Evolutionary conservation across 768 basidiomycete species (phyloP), one percentile per base, ranked within the genome.

Genomic region (Serendipita sp.): DNA sequence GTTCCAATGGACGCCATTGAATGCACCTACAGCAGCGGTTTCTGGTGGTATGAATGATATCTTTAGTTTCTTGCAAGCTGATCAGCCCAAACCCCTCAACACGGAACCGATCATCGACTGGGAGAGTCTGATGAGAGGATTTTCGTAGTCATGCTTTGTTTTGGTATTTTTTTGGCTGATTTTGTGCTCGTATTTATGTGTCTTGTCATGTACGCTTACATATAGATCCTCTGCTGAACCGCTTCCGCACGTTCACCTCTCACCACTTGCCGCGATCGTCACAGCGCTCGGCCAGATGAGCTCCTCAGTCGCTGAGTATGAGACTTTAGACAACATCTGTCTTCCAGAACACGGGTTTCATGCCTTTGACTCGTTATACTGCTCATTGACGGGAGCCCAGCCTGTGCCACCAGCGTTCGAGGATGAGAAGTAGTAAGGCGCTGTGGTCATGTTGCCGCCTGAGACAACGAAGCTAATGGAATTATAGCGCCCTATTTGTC

Each of bases 401-500:
- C 83, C 84, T 3, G 77, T 88, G 64, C 70, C 78, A 15, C 83
- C 88, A 48, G 71, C 74, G 64, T 92, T 91, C 71, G 72, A 79
- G 13, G 80, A 90, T 67, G 83, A 85, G 64, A 85, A 88, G 73
- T 93, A 84, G 91, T 94, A 73, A 70, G 86, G 36, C 62, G 36
- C 63, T 23, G 44, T 48, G 43, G 4, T 40, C n/a, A 34, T 50
- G 29, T 40, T 36, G 5, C 16, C 45, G 33, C 52, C 2, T 58
- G 31, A 16, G 34, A 27, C 45, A 18, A 44, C 45, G 16, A 31
- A 66, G 36, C 63, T 27, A 46, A 45, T 3, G 36, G 11, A 60
- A 44, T 48, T 36, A 3, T 67, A 92, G 91, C 74, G 92, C 94
- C 11, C 78, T 99, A 64, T 99, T 99, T 74, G 91, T 98, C 36